Percentiles rank a stretch among this genome's conserved stretches.
phyloP scores from a whole-genome alignment of 495 filamentous ascomycete species.

The Penicillium pancosmium region DNA sequence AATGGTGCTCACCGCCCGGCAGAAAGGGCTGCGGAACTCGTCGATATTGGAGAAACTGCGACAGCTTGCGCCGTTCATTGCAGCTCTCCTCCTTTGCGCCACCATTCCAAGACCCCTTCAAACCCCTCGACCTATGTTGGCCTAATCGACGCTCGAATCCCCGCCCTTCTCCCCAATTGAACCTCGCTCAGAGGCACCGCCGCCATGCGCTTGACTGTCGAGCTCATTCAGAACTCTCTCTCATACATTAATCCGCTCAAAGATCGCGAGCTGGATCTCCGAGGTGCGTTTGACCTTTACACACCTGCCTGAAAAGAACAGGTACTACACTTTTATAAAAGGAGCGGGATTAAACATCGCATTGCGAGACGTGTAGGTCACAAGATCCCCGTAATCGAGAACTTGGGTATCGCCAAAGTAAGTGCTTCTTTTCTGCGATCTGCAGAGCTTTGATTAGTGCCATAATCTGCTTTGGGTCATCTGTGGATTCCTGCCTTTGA shows the following conservation, averaged over 20 bases:
- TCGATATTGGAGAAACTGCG: constrained; percentile 29
- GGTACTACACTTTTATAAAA: constrained; percentile 83
- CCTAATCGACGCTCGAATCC: background rate
- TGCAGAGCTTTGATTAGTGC: background rate
- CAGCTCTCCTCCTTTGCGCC: constrained; percentile 11
- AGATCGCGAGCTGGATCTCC: constrained; percentile 97
- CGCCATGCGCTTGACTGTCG: constrained; percentile 89
- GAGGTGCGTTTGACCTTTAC: constrained; percentile 77
- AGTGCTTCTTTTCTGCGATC: constrained; percentile 12
- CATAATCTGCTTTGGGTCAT: background rate
- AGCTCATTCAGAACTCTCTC: constrained; percentile 86
- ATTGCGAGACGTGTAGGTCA: constrained; percentile 75
- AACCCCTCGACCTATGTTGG: constrained; percentile 1
- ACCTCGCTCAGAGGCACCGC: constrained; percentile 14
- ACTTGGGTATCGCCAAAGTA: constrained; percentile 93
- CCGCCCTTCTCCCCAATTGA: background rate
- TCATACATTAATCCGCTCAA: constrained; percentile 97
- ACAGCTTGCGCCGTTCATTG: constrained; percentile 17
- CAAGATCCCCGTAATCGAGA: constrained; percentile 97
- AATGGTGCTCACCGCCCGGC: constrained; percentile 24
- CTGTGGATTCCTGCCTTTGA: background rate
- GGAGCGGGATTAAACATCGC: constrained; percentile 84
- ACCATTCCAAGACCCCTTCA: background rate
- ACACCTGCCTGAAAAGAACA: constrained; percentile 79
- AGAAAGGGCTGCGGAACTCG: constrained; percentile 30